Evolutionary conservation across 2,329 filamentous ascomycete species (phyloP), one percentile per base, ranked within the genome.

Genomic region (Ascomycota sp.): DNA sequence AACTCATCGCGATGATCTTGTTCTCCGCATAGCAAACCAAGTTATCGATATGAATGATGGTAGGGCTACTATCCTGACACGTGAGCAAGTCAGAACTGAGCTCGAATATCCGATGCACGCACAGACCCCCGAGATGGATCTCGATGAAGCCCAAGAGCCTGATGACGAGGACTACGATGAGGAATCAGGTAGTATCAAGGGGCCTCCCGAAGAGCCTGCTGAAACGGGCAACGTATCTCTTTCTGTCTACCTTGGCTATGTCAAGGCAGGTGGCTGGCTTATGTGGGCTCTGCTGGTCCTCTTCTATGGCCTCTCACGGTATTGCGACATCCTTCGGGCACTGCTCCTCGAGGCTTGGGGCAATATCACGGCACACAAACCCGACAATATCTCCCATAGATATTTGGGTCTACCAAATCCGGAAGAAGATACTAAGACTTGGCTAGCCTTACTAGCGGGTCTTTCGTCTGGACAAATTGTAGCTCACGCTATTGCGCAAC

Each of bases 301-400:
- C 1, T 57, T 73, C 9, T 69, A 84, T 38, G 51, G 66, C 6
- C 29, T 72, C 0, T 80, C 72, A 43, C 72, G 83, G 6, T 46
- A 72, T 9, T 55, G 68, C 12, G 66, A 73, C 28, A 60, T 91
- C 29, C 64, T 63, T 1, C 68, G 81, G 44, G 73, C 69, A 2
- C 86, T 81, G 66, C 84, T 89, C 31, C 62, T 92, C 35, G 91
- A 92, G 48, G 66, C 75, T 24, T 92, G 83, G 82, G 80, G 79
- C 25, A 79, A 91, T 47, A 71, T 45, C 25, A 46, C 51, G 2
- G 46, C 46, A 1, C 24, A 29, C 3, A 9, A 33, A 1, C 35
- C 33, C 0, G 10, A 26, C 2, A 16, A 29, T 0, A 12, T 12
- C 4, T 37, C 25, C 1, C 9, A 27, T 5, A 38, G 41, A 9